A percentile compares a stretch with the other conserved stretches of the same genome.
Evolutionary conservation across 2,329 filamentous ascomycete genomes (phyloP).

Genomic region (Aspergillus candidus): DNA sequence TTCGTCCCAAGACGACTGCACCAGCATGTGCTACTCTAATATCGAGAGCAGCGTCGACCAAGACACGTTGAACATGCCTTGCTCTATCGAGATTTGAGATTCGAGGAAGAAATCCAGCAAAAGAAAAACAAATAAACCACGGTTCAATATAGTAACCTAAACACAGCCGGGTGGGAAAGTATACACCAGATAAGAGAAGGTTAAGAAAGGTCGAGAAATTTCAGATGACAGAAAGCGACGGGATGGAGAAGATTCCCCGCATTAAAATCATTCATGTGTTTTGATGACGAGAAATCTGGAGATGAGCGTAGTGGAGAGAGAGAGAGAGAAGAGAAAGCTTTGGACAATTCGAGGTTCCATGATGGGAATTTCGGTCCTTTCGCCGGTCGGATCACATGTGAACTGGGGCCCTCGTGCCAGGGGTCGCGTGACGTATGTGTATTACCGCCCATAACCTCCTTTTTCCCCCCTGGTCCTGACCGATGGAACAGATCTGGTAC

Average conservation of each 20-base stretch:
- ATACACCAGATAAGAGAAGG: neutral
- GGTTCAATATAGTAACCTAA: no score
- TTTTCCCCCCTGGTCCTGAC: neutral
- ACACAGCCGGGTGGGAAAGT: no score
- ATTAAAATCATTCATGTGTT: slow-evolving; percentile 7
- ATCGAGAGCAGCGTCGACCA: slow-evolving; percentile 18
- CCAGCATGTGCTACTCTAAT: slow-evolving; percentile 18
- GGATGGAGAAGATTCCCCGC: slow-evolving; percentile 11
- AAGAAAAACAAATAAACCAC: no score
- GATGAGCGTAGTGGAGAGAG: slow-evolving; percentile 14
- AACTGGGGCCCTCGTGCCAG: slow-evolving; percentile 11
- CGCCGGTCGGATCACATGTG: slow-evolving; percentile 29
- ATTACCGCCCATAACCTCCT: slow-evolving; percentile 13
- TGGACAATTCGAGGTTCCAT: no score
- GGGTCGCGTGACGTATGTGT: slow-evolving; percentile 31
- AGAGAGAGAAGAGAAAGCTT: slow-evolving; percentile 6
- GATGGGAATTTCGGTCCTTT: slow-evolving; percentile 15
- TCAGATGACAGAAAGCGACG: slow-evolving; percentile 3
- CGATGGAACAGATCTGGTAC: neutral
- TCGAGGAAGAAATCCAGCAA: no score
- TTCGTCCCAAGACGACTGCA: slow-evolving; percentile 5
- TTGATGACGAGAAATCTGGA: slow-evolving; percentile 16
- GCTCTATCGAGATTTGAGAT: neutral
- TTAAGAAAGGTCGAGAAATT: slow-evolving; percentile 11
- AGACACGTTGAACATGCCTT: slow-evolving; percentile 26